Evolutionary conservation across 164 flowering plant genomes (phyloP), one percentile per base, ranked within the genome.

Genomic region (Liquidambar formosana): DNA sequence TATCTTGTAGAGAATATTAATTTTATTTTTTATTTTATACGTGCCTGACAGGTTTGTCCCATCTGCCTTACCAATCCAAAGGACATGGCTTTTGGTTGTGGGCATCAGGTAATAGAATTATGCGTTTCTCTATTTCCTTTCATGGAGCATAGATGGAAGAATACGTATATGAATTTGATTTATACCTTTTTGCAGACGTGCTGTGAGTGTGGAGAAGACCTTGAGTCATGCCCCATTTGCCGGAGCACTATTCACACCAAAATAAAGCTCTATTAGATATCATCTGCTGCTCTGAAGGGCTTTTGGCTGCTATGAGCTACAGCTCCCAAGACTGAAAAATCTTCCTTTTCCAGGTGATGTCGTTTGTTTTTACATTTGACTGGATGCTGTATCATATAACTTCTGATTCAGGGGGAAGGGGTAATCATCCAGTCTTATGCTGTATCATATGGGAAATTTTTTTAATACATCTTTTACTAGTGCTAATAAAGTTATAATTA

Each of bases 51-150:
- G 95, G 71, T 82, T 49, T 88, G 93, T 57, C 89, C 90, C 56
- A 84, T 91, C 61, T 89, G 94, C 78, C 73, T 86, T 22, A 72
- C 79, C 41, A 63, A 72, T 47, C 53, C 81, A 3, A 86, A 84
- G 72, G 75, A 86, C 56, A 82, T 84, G 86, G 88, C 88, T 1
- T 86, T 86, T 68, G 88, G 88, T 53, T 86, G 90, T 53, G 90
- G 90, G 25, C 90, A 86, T 76, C 90, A 82, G 90, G 90, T 86
- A 47, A 21, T n/a, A 19, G 43, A 44, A 45, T 27, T 33, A 45
- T 57, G 10, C 43, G 14, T 19, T n/a, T 33, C 23, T 66, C 9
- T 65, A 26, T 45, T 5, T 49, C 12, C 53, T n/a, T n/a, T 57
- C 13, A 3, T 13, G 16, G 45, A n/a, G n/a, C 18, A 48, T 22